Evolutionary conservation across 768 basidiomycete genomes (phyloP).

Genomic region (Suillus weaverae): DNA sequence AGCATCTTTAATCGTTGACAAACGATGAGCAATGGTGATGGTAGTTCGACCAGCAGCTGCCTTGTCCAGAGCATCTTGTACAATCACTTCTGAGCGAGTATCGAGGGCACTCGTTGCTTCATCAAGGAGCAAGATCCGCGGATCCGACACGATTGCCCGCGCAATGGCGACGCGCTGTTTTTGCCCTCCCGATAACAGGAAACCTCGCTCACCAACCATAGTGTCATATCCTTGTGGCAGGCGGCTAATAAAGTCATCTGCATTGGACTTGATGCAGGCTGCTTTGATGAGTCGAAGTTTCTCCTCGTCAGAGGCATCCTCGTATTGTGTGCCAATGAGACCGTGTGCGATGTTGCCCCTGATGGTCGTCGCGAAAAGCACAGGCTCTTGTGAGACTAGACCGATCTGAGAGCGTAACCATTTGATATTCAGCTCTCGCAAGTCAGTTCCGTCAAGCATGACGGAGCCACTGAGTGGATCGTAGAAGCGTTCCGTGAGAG

Average conservation of each 20-base stretch:
- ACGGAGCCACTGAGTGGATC: constrained; percentile 46
- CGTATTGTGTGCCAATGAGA: constrained; percentile 42
- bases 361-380: constrained; percentile 49
- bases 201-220: constrained; percentile 49
- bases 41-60: constrained; percentile 42
- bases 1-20: constrained; percentile 47
- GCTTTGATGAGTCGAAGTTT: constrained; percentile 45
- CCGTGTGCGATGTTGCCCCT: constrained; percentile 46
- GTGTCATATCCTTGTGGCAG: constrained; percentile 52
- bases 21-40: constrained; percentile 33
- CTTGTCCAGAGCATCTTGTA: constrained; percentile 55
- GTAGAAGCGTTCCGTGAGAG: constrained; percentile 53
- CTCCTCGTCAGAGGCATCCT: constrained; percentile 41
- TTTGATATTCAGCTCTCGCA: constrained; percentile 45
- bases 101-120: constrained; percentile 52
- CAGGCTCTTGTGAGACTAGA: constrained; percentile 52
- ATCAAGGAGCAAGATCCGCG: constrained; percentile 49
- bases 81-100: constrained; percentile 50
- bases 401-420: constrained; percentile 54
- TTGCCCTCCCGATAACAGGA: constrained; percentile 51
- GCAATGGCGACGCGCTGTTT: constrained; percentile 55
- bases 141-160: constrained; percentile 50
- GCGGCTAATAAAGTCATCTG: constrained; percentile 48
- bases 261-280: constrained; percentile 52
- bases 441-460: constrained; percentile 45